phyloP scores from a whole-genome alignment of 495 filamentous ascomycete genomes.

The Talaromyces stipitatus region DNA sequence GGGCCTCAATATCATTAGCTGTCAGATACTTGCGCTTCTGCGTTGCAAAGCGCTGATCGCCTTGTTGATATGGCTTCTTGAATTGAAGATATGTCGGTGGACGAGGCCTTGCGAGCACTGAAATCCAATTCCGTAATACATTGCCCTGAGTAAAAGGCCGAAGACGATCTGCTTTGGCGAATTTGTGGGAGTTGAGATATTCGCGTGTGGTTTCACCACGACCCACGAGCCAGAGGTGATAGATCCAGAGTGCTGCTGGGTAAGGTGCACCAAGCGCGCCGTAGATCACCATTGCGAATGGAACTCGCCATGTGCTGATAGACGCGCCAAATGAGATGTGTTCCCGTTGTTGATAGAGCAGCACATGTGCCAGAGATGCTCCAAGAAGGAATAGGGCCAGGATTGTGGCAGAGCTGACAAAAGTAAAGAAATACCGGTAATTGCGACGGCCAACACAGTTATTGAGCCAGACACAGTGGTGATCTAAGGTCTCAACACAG shows the following conservation, averaged over 20 bases:
- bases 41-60: slow-evolving; percentile 77
- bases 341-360: slow-evolving; percentile 57
- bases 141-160: slow-evolving; percentile 80
- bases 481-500: slow-evolving; percentile 94
- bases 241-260: slow-evolving; percentile 73
- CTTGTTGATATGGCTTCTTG: slow-evolving; percentile 66
- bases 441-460: slow-evolving; percentile 97
- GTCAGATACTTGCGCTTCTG: slow-evolving; percentile 47
- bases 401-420: slow-evolving; percentile 68
- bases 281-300: slow-evolving; percentile 87
- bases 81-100: slow-evolving; percentile 88
- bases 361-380: slow-evolving; percentile 69
- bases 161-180: slow-evolving; percentile 83
- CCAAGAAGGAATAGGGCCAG: slow-evolving; percentile 68
- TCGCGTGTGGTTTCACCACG: slow-evolving; percentile 93
- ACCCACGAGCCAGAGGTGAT: slow-evolving; percentile 84
- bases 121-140: slow-evolving; percentile 69
- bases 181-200: slow-evolving; percentile 93
- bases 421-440: slow-evolving; percentile 95
- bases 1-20: slow-evolving; percentile 43
- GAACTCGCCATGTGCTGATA: slow-evolving; percentile 63
- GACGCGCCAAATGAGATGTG: slow-evolving; percentile 55
- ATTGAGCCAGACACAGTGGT: slow-evolving; percentile 98
- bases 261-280: slow-evolving; percentile 67
- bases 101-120: slow-evolving; percentile 73